Conservation (phyloP, 257 asterid genomes). For the Primulina huaijiensis region DNA sequence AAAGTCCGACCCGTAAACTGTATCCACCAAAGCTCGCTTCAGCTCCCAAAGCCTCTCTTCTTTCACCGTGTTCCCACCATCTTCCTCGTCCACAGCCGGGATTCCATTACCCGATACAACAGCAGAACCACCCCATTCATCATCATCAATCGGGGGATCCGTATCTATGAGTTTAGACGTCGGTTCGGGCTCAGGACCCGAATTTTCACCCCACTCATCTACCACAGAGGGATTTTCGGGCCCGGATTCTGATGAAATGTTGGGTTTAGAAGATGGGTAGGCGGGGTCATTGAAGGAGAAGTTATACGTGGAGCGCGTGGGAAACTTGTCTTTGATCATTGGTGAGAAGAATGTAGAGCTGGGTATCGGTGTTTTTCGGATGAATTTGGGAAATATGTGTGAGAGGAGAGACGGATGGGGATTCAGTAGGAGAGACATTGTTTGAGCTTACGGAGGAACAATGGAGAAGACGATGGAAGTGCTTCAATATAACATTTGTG, state of each 20-base stretch:
- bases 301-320: slow-evolving; percentile 26
- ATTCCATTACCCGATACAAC: slow-evolving; percentile 45
- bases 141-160: slow-evolving; percentile 67
- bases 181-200: slow-evolving; percentile 61
- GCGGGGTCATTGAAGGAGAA: slow-evolving; percentile 28
- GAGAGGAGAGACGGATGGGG: slow-evolving; percentile 29
- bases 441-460: not conserved
- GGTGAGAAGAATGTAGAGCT: slow-evolving; percentile 25
- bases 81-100: slow-evolving; percentile 29
- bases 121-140: slow-evolving; percentile 62
- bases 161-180: slow-evolving; percentile 39
- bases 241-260: slow-evolving; percentile 22
- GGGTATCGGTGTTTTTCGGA: slow-evolving; percentile 27
- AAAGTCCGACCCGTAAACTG: slow-evolving; percentile 72
- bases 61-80: slow-evolving; percentile 26
- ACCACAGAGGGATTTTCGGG: slow-evolving; percentile 30
- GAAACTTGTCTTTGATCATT: slow-evolving; percentile 30
- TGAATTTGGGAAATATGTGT: slow-evolving; percentile 6
- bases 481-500: not conserved
- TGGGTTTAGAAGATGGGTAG: slow-evolving; percentile 31
- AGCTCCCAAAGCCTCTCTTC: slow-evolving; percentile 52
- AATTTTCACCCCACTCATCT: slow-evolving; percentile 88
- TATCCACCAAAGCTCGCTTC: slow-evolving; percentile 68
- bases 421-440: slow-evolving; percentile 43
- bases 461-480: not conserved